Conservation (phyloP, 805 yeast genomes). For the Metschnikowia hibisci region DNA sequence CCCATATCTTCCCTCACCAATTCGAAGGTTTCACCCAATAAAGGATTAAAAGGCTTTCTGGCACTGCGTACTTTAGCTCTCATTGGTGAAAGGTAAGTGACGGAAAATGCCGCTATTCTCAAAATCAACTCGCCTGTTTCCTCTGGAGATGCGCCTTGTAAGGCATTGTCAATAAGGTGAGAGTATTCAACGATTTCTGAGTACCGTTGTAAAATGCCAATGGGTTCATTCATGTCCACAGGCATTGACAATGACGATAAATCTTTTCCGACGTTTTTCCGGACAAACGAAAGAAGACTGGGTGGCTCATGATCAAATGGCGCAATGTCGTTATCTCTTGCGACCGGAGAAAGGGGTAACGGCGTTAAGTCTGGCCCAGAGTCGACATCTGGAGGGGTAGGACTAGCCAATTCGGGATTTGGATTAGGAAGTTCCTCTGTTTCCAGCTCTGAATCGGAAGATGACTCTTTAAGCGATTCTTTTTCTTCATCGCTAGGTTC, state of each 20-base stretch:
- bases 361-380: constrained; percentile 56
- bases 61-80: constrained; percentile 71
- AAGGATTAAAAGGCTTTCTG: constrained; percentile 92
- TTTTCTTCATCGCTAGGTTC: constrained; percentile 23
- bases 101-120: constrained; percentile 77
- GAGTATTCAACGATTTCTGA: constrained; percentile 80
- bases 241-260: constrained; percentile 86
- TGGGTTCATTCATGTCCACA: constrained; percentile 88
- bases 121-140: constrained; percentile 56
- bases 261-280: constrained; percentile 93
- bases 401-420: not conserved
- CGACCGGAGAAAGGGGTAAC: constrained; percentile 47
- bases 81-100: constrained; percentile 64
- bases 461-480: constrained; percentile 15
- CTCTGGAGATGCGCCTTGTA: constrained; percentile 39
- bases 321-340: constrained; percentile 56
- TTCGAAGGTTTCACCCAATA: constrained; percentile 91
- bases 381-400: not conserved
- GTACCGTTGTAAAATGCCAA: constrained; percentile 73
- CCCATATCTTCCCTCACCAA: constrained; percentile 81
- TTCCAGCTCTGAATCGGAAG: constrained; percentile 16
- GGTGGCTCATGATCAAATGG: constrained; percentile 72
- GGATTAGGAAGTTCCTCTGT: constrained; percentile 15
- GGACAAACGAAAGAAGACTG: constrained; percentile 68
- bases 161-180: constrained; percentile 59